Evolutionary conservation across 495 filamentous ascomycete genomes (phyloP).

Genomic region (Immersiella caudata): DNA sequence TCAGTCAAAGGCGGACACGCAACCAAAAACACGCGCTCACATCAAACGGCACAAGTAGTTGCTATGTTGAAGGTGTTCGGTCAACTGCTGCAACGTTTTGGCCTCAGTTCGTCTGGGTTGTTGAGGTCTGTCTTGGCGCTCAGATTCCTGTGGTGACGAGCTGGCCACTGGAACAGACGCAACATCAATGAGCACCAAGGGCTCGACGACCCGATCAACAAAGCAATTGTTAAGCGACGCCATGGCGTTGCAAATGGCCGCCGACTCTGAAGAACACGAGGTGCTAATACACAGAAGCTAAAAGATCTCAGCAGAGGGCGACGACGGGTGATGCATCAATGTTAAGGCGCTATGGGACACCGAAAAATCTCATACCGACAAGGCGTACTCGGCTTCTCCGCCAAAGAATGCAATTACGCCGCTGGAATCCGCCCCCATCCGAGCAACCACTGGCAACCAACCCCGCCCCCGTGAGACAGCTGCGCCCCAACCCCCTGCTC

Average conservation of each 20-base stretch:
- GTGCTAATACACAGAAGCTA: too few relatives aligned
- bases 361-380: background rate
- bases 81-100: conserved; percentile 26
- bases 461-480: background rate
- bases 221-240: conserved; percentile 30
- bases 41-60: conserved; percentile 35
- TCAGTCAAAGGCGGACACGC: conserved; percentile 9
- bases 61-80: conserved; percentile 13
- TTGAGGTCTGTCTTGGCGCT: background rate
- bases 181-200: conserved; percentile 33
- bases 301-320: too few relatives aligned
- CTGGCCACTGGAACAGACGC: conserved; percentile 16
- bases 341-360: too few relatives aligned
- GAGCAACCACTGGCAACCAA: background rate
- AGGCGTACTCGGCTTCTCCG: background rate
- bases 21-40: conserved; percentile 31
- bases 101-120: conserved; percentile 8
- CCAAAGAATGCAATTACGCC: too few relatives aligned
- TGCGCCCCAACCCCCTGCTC: background rate
- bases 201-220: conserved; percentile 29
- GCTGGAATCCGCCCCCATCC: background rate
- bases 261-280: background rate
- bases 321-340: too few relatives aligned
- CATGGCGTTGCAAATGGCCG: conserved; percentile 22
- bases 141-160: background rate